Evolutionary conservation across 805 yeast species (phyloP), one percentile per base, ranked within the genome.

Genomic region (Ogataea thermomethanolica): DNA sequence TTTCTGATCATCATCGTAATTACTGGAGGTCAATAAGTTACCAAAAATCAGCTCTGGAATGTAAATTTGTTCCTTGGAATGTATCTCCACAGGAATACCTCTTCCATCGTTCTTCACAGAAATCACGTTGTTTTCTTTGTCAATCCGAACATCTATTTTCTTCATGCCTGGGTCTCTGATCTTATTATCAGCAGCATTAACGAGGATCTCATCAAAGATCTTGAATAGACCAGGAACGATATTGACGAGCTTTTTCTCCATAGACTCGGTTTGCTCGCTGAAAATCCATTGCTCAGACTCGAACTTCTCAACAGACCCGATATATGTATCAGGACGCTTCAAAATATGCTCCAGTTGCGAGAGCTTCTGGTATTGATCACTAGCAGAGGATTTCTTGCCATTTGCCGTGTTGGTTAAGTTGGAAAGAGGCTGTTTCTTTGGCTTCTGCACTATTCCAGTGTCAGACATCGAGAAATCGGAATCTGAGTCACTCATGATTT

Each of bases 121-220:
- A 31, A 93, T 85, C 13, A 75, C 56, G 57, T 88, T 88, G 37
- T 73, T 70, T 44, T 82, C 96, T 4, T 81, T 71, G 53, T 86
- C 82, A 41, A 93, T 87, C 28, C 66, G 73, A n/a, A 93, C 98
- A 41, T 79, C 86, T 46, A 93, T 78, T 53, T 75, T 79, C 51
- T 79, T 84, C 99, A 93, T 93, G 8, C 74, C 51, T 1, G 96
- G 88, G 59, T 93, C 99, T 52, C 98, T 78, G 45, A 91, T 91
- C 67, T 93, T 93, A 70, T 93, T 93, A 65, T 93, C 99, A 10
- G 99, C 99, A 5, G 99, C 98, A 62, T 93, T 93, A 39, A 93
- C 99, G 46, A 93, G 69, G 43, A 93, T 90, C 66, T 93, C 99
- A 63, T 93, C 99, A 60, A 93, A 93, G 41, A 93, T 91, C 66